Percentiles rank a stretch among this genome's conserved stretches.
These are phyloP conservation scores for Fusarium sp. DNA, from an alignment of 2,329 filamentous ascomycete genomes.

Conservation along the genomic window DNA sequence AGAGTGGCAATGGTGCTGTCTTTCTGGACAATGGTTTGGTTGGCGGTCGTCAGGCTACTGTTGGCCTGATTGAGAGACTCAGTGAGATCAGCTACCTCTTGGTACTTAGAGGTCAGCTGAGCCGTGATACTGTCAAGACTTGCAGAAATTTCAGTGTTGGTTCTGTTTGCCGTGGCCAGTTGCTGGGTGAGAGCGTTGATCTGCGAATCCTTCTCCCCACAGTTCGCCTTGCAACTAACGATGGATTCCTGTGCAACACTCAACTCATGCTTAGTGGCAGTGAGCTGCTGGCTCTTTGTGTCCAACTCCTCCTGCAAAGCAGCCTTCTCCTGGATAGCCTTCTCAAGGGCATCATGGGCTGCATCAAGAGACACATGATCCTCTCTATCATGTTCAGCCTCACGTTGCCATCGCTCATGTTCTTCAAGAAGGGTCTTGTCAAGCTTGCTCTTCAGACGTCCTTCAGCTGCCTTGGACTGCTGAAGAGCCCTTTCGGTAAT, in stretches of 20 bases:
- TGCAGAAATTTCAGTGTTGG: background rate
- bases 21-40: background rate
- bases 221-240: background rate
- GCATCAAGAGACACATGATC: slow-evolving; percentile 1
- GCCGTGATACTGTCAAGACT: background rate
- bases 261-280: background rate
- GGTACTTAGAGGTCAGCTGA: background rate
- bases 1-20: background rate
- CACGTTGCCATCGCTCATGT: background rate
- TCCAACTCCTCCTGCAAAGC: background rate
- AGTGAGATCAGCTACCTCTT: background rate
- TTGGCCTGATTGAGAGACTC: background rate
- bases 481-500: background rate
- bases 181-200: background rate
- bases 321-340: background rate
- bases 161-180: background rate
- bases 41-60: background rate
- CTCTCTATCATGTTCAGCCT: background rate
- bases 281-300: background rate
- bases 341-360: background rate
- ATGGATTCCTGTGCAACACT: background rate
- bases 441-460: slow-evolving; percentile 2
- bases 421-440: slow-evolving; percentile 3
- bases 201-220: background rate
- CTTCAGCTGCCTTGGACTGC: background rate